A percentile compares a stretch with the other conserved stretches of the same genome.
phyloP scores from a whole-genome alignment of 108 stramenopile genomes.

The Skeletonema marinoi region DNA sequence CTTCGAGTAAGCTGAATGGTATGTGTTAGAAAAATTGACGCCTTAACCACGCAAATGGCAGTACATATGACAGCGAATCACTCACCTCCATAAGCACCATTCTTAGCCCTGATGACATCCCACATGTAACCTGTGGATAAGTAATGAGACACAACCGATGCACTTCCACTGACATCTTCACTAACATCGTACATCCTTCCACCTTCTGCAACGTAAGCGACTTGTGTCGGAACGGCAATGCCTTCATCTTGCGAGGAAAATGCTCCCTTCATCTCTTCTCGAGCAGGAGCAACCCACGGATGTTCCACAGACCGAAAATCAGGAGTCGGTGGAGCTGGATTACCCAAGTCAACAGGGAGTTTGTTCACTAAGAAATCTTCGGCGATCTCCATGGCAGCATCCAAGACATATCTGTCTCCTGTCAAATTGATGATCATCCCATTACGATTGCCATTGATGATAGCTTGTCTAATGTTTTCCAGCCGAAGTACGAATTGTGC shows the following conservation, averaged over 20 bases:
- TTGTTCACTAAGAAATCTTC: conserved; percentile 55
- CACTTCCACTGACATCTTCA: conserved; percentile 69
- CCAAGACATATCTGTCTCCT: conserved; percentile 70
- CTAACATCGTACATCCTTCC: conserved; percentile 73
- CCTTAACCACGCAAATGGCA: neutral
- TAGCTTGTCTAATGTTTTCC: conserved; percentile 27
- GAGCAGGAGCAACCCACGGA: conserved; percentile 68
- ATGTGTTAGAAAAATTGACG: neutral
- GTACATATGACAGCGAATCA: neutral
- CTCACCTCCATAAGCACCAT: conserved; percentile 80
- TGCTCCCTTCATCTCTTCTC: conserved; percentile 42
- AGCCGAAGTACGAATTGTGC: conserved; percentile 54
- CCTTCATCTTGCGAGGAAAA: conserved; percentile 60
- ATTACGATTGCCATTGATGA: conserved; percentile 61
- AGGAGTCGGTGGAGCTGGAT: conserved; percentile 46
- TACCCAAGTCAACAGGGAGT: conserved; percentile 42
- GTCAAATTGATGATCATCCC: conserved; percentile 87
- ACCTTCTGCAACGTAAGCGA: conserved; percentile 86
- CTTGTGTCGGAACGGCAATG: conserved; percentile 84
- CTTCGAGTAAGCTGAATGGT: conserved; percentile 60
- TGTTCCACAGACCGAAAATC: conserved; percentile 61
- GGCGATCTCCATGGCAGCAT: conserved; percentile 40
- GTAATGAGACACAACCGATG: conserved; percentile 70
- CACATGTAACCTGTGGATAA: conserved; percentile 80
- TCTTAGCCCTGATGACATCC: conserved; percentile 81